A percentile compares a stretch with the other conserved stretches of the same genome.
Evolutionary conservation across 1,284 basidiomycete species (phyloP).

Genomic region (Taiwanofungus camphoratus): DNA sequence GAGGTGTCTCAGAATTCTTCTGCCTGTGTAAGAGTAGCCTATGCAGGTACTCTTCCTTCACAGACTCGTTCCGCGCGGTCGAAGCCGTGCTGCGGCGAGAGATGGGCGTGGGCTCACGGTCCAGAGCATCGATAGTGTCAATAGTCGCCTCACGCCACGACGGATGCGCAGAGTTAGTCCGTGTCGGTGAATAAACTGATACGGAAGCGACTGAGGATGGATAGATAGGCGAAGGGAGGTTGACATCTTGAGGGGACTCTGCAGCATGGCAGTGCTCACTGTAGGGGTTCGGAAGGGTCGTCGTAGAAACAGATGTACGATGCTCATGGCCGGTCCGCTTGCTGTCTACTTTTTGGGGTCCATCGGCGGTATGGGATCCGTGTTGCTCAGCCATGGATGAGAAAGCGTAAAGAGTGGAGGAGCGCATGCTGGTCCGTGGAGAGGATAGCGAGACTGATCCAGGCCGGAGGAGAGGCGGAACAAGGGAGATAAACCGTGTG

Average conservation of each 20-base stretch:
- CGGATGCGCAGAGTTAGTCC: neutral
- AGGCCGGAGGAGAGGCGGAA: constrained; percentile 4
- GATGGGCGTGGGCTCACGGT: constrained; percentile 6
- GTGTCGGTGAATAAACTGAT: neutral
- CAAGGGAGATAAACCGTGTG: neutral
- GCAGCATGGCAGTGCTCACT: constrained; percentile 3
- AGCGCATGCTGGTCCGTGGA: constrained; percentile 5
- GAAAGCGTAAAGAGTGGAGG: constrained; percentile 9
- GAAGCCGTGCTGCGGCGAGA: constrained; percentile 1
- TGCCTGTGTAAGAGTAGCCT: neutral
- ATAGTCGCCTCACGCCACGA: constrained; percentile 6
- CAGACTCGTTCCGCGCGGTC: too few relatives aligned
- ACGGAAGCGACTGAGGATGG: neutral
- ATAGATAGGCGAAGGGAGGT: neutral
- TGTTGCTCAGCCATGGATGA: neutral
- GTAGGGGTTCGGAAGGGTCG: constrained; percentile 8
- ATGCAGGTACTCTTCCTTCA: neutral
- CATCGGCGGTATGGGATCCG: neutral
- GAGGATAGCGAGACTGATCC: constrained; percentile 1
- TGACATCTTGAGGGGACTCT: neutral
- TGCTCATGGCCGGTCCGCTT: neutral
- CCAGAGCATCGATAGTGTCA: constrained; percentile 1
- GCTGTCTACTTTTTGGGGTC: neutral
- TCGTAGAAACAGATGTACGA: neutral
- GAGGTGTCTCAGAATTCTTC: too few relatives aligned